Conservation (phyloP, 371 early-diverging fungal genomes). For the Entomophthora muscae region DNA sequence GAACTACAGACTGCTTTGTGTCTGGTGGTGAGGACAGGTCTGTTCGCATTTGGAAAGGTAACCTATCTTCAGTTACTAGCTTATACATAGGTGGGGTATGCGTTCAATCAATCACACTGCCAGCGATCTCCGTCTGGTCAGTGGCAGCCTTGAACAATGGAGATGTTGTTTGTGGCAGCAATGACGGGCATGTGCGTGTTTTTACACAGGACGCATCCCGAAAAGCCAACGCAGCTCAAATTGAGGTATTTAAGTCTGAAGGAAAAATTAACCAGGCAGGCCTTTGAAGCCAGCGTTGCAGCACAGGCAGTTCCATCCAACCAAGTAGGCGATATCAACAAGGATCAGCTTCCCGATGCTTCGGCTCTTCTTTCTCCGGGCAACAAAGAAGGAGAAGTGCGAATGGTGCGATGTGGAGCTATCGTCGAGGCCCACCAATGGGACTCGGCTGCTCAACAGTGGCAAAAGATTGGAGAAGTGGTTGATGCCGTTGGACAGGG, state of each 20-base stretch:
- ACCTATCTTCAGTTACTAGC: neutral
- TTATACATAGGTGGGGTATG: constrained; percentile 29
- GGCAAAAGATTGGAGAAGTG: constrained; percentile 90
- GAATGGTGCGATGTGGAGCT: constrained; percentile 53
- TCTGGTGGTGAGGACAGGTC: constrained; percentile 89
- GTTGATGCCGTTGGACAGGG: constrained; percentile 70
- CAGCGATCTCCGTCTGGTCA: constrained; percentile 85
- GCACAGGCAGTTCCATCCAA: constrained; percentile 57
- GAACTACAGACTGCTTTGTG: constrained; percentile 36
- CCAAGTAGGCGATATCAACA: constrained; percentile 74
- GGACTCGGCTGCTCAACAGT: constrained; percentile 34
- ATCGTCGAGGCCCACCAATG: constrained; percentile 78
- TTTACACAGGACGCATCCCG: constrained; percentile 49
- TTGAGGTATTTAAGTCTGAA: constrained; percentile 20
- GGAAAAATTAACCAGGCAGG: neutral
- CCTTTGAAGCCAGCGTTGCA: constrained; percentile 38
- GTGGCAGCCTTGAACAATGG: constrained; percentile 59
- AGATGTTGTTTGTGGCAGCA: constrained; percentile 75
- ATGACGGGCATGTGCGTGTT: constrained; percentile 64
- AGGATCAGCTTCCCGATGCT: constrained; percentile 54
- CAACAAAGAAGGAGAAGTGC: constrained; percentile 65
- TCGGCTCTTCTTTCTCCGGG: constrained; percentile 60
- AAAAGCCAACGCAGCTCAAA: constrained; percentile 29
- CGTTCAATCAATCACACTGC: constrained; percentile 68
- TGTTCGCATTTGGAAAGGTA: constrained; percentile 74